Percentiles rank a stretch among this genome's conserved stretches.
These are phyloP conservation scores for Chytriomyces hyalinus DNA, from an alignment of 192 early-diverging fungal genomes.

Conservation along the genomic window DNA sequence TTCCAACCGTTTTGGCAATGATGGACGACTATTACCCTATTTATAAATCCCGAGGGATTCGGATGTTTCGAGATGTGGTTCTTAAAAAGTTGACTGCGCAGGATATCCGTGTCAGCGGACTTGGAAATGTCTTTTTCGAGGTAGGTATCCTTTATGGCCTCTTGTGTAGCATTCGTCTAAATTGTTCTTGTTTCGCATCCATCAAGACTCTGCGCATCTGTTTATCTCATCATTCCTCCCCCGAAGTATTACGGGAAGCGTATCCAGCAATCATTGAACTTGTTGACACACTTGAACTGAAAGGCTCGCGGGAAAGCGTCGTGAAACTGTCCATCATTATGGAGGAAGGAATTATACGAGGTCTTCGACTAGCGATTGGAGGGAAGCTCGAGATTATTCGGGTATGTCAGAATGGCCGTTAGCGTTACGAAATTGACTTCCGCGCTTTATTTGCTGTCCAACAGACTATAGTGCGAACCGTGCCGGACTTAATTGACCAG, in stretches of 20 bases:
- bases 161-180: not conserved
- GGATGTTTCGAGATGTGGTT: conserved; percentile 23
- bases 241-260: conserved; percentile 30
- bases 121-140: conserved; percentile 49
- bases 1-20: conserved; percentile 42
- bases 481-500: not conserved
- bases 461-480: not conserved
- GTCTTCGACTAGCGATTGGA: conserved; percentile 43
- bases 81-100: conserved; percentile 25
- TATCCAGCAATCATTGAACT: conserved; percentile 34
- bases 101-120: conserved; percentile 37
- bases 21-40: conserved; percentile 47
- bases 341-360: conserved; percentile 42
- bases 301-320: conserved; percentile 17
- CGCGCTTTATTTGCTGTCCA: not conserved
- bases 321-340: conserved; percentile 33
- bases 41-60: conserved; percentile 42
- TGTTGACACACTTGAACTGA: conserved; percentile 33
- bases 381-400: conserved; percentile 38
- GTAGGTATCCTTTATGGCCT: not conserved
- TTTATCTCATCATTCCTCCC: conserved; percentile 39
- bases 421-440: not conserved
- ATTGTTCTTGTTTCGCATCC: not conserved
- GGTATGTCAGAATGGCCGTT: conserved; percentile 10
- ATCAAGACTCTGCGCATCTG: conserved; percentile 25